Conservation (phyloP, 2,329 filamentous ascomycete species). For the Pyrenochaeta sp. region DNA sequence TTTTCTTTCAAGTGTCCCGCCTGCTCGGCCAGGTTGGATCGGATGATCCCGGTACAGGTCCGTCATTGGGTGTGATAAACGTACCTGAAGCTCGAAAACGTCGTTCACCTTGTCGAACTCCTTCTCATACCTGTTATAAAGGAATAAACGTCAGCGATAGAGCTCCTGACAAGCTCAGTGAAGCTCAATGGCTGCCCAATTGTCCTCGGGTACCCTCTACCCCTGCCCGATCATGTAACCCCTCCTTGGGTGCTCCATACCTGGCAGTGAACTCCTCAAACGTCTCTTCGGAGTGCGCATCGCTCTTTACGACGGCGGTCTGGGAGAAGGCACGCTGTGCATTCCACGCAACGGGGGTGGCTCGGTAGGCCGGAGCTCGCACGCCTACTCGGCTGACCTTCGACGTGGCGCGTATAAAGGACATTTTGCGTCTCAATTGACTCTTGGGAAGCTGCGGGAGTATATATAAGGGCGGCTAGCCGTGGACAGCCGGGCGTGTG, state of each 20-base stretch:
- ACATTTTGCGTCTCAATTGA: constrained; percentile 46
- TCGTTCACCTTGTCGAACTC: constrained; percentile 98
- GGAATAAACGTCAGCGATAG: constrained; percentile 36
- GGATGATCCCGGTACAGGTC: constrained; percentile 24
- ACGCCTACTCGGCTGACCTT: constrained; percentile 45
- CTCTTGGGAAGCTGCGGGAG: constrained; percentile 29
- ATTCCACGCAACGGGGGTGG: constrained; percentile 43
- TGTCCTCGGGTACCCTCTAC: constrained; percentile 23
- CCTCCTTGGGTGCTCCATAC: constrained; percentile 63
- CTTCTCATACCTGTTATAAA: constrained; percentile 86
- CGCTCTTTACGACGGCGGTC: constrained; percentile 54
- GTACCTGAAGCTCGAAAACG: constrained; percentile 99
- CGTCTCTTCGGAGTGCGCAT: constrained; percentile 87
- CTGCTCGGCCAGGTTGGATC: constrained; percentile 15
- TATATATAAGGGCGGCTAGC: constrained; percentile 25
- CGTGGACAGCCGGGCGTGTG: constrained; percentile 31
- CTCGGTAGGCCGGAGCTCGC: constrained; percentile 46
- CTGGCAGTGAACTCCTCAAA: constrained; percentile 99
- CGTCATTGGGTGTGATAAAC: constrained; percentile 36
- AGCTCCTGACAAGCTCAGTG: constrained; percentile 29
- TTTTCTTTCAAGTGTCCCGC: background rate
- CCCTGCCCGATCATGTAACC: constrained; percentile 20
- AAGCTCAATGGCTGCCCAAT: constrained; percentile 39
- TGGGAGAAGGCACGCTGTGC: constrained; percentile 59
- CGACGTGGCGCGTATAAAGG: constrained; percentile 49